These are phyloP conservation scores for Perilla frutescens DNA, from an alignment of 257 asterid genomes.

Conservation along the genomic window DNA sequence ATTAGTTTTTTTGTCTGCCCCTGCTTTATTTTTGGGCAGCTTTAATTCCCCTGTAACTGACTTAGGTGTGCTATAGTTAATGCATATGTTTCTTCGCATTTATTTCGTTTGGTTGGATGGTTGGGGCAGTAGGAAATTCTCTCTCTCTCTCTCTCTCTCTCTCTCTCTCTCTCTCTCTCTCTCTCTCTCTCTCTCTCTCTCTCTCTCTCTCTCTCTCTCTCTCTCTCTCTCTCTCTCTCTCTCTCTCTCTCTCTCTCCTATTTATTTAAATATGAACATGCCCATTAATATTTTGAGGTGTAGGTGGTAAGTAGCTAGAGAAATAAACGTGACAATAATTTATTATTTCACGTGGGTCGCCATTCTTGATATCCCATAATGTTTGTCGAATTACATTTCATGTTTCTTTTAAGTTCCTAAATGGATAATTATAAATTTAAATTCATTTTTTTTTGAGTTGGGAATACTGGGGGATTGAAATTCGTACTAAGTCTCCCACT, in stretches of 20 bases:
- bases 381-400: no score
- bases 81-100: constrained; percentile 46
- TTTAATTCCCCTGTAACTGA: constrained; percentile 20
- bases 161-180: background rate
- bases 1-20: background rate
- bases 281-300: background rate
- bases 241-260: background rate
- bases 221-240: background rate
- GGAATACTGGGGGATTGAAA: no score
- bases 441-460: no score
- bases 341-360: constrained; percentile 15
- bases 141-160: background rate
- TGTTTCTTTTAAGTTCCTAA: no score
- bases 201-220: background rate
- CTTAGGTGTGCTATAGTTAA: constrained; percentile 28
- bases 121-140: constrained; percentile 36
- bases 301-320: background rate
- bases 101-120: constrained; percentile 43
- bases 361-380: background rate
- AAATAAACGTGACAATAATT: constrained; percentile 10
- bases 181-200: background rate
- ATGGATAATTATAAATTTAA: no score
- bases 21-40: background rate
- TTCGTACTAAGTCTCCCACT: no score
- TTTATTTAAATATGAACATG: constrained; percentile 26